These are phyloP conservation scores for Aciculosporium take DNA, from an alignment of 2,329 filamentous ascomycete genomes.

Conservation along the genomic window DNA sequence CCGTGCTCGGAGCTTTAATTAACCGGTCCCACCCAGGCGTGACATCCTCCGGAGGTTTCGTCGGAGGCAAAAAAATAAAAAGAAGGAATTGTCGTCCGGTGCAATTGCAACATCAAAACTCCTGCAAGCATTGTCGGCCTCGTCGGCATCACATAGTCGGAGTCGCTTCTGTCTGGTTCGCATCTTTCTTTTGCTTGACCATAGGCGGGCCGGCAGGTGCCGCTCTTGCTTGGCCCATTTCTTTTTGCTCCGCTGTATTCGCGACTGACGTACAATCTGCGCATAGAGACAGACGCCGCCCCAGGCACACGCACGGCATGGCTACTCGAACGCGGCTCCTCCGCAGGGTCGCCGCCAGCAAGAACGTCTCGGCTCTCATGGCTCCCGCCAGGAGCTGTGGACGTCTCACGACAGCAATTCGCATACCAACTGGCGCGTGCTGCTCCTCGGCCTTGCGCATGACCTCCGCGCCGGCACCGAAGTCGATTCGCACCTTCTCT, in stretches of 20 bases:
- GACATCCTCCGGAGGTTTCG: no score
- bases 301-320: neutral
- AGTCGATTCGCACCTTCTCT: conserved; percentile 11
- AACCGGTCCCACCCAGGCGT: no score
- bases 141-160: no score
- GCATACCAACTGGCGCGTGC: neutral
- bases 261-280: neutral
- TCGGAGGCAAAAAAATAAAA: no score
- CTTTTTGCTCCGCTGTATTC: neutral
- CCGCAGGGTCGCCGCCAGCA: conserved; percentile 1
- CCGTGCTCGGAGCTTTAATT: no score
- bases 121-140: no score
- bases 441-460: neutral
- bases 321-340: conserved; percentile 5
- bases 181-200: neutral
- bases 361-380: conserved; percentile 2
- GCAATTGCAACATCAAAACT: no score
- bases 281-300: neutral
- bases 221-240: neutral
- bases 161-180: no score
- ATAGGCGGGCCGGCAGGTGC: neutral
- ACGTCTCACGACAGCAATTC: neutral
- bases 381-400: neutral
- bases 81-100: no score
- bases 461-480: conserved; percentile 12